These are phyloP conservation scores for Linnemannia exigua DNA, from an alignment of 192 early-diverging fungal species.

Conservation along the genomic window DNA sequence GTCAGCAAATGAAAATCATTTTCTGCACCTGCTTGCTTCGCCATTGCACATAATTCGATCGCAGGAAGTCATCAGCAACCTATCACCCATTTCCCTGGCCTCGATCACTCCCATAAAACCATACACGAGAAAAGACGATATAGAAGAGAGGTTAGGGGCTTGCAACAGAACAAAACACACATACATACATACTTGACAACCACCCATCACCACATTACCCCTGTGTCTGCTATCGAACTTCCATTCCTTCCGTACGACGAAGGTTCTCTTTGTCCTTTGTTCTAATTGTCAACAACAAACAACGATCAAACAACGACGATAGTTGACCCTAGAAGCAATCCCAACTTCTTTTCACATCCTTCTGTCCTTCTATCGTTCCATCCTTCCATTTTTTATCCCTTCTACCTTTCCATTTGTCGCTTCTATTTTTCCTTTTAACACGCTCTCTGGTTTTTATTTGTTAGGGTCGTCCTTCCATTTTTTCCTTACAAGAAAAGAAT, in stretches of 20 bases:
- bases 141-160: too few relatives aligned
- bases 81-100: neutral
- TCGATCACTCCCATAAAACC: neutral
- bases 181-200: too few relatives aligned
- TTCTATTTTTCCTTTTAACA: neutral
- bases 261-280: too few relatives aligned
- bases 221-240: too few relatives aligned
- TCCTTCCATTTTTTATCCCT: neutral
- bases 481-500: neutral
- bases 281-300: too few relatives aligned
- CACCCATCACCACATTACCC: too few relatives aligned
- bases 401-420: neutral
- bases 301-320: neutral
- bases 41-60: neutral
- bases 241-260: too few relatives aligned
- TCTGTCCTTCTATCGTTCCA: neutral
- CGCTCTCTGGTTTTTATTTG: neutral
- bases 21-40: neutral
- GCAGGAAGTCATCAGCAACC: neutral
- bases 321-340: neutral
- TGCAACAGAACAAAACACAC: neutral
- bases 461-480: neutral
- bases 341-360: neutral
- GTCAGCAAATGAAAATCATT: neutral
- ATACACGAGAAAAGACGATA: too few relatives aligned